phyloP scores from a whole-genome alignment of 2,329 filamentous ascomycete species.

The Cryoendolithus antarcticus region DNA sequence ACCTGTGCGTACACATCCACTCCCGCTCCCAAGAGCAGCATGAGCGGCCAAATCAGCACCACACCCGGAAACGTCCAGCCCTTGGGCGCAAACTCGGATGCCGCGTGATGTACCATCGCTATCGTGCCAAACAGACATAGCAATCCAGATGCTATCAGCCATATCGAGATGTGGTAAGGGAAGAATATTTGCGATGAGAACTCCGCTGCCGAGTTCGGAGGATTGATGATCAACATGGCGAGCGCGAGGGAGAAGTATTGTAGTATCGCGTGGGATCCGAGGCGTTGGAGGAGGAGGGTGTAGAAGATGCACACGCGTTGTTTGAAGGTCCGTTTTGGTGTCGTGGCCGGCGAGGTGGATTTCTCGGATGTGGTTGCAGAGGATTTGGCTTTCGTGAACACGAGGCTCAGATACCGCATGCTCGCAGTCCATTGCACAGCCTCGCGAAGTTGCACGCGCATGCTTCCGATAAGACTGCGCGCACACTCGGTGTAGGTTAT shows the following conservation, averaged over 20 bases:
- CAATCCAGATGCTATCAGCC: constrained; percentile 9
- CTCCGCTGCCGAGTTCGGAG: constrained; percentile 9
- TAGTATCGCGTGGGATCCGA: constrained; percentile 10
- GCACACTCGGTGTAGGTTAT: constrained; percentile 8
- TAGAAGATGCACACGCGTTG: constrained; percentile 8
- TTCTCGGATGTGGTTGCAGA: background rate
- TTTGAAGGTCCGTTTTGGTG: constrained; percentile 7
- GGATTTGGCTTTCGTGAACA: constrained; percentile 6
- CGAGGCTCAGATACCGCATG: constrained; percentile 7
- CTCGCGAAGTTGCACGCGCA: background rate
- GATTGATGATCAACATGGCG: constrained; percentile 8
- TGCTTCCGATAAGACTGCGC: constrained; percentile 1
- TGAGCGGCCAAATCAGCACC: constrained; percentile 7
- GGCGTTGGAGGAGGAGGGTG: constrained; percentile 4
- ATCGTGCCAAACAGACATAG: constrained; percentile 9
- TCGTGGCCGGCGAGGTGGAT: background rate
- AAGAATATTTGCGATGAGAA: constrained; percentile 11
- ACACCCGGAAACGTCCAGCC: constrained; percentile 8
- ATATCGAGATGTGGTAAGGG: constrained; percentile 8
- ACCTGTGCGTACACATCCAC: constrained; percentile 10
- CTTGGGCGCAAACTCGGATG: constrained; percentile 10
- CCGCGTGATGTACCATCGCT: constrained; percentile 8
- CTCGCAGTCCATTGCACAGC: constrained; percentile 5
- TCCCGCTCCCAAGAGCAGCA: constrained; percentile 6
- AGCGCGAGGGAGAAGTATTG: constrained; percentile 11